phyloP scores from a whole-genome alignment of 129 eudicot species.

The Flaveria sonorensis region DNA sequence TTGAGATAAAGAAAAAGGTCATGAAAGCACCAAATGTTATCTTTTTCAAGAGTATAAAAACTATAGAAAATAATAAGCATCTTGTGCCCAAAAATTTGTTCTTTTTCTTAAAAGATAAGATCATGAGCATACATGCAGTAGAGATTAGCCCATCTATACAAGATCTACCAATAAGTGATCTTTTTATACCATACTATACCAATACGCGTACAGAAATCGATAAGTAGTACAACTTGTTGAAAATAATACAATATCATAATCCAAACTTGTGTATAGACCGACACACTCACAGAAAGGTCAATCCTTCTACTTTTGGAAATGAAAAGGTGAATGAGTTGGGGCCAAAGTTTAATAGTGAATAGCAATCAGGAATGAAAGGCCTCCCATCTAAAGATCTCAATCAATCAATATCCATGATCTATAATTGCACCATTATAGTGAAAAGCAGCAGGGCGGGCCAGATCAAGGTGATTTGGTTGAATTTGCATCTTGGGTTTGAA shows the following conservation, averaged over 20 bases:
- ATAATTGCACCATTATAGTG: conserved; percentile 3
- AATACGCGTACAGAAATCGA: neutral
- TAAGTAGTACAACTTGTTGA: neutral
- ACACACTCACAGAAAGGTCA: conserved; percentile 4
- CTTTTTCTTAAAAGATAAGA: conserved; percentile 29
- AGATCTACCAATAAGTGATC: neutral
- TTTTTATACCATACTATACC: conserved; percentile 18
- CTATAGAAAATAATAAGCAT: conserved; percentile 43
- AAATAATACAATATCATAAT: conserved; percentile 2
- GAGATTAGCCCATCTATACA: conserved; percentile 20
- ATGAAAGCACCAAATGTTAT: conserved; percentile 43
- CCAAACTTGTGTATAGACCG: conserved; percentile 3
- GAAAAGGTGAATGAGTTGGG: conserved; percentile 12
- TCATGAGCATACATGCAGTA: conserved; percentile 29
- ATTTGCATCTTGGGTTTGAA: conserved; percentile 43
- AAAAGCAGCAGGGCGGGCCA: conserved; percentile 8
- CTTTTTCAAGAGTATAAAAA: conserved; percentile 29
- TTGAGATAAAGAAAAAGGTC: conserved; percentile 29
- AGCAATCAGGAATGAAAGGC: conserved; percentile 16
- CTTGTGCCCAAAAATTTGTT: conserved; percentile 36
- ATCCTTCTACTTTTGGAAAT: conserved; percentile 18
- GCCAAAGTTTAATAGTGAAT: conserved; percentile 25
- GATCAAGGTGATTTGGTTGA: conserved; percentile 48
- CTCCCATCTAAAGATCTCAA: conserved; percentile 2
- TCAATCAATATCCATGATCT: conserved; percentile 23